These are phyloP conservation scores for Ustilago crameri DNA, from an alignment of 1,284 basidiomycete species.

Conservation along the genomic window DNA sequence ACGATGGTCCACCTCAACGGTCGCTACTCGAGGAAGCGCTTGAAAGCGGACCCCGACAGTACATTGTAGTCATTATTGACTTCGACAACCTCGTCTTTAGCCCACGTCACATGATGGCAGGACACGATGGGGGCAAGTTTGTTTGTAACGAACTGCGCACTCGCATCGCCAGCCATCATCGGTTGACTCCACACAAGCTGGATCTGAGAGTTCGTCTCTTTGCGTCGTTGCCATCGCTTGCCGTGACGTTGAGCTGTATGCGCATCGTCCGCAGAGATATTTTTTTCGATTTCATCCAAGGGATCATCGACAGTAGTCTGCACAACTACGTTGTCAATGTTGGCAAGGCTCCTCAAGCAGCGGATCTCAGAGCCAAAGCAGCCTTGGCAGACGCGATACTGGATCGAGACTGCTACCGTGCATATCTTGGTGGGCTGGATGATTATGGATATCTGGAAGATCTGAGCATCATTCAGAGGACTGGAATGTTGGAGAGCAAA, in stretches of 20 bases:
- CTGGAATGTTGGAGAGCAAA: constrained; percentile 22
- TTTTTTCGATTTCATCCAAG: constrained; percentile 32
- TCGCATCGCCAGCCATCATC: constrained; percentile 38
- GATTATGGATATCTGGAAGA: constrained; percentile 45
- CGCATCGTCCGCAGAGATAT: constrained; percentile 4
- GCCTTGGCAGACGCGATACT: constrained; percentile 38
- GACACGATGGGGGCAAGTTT: constrained; percentile 35
- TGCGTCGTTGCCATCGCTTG: constrained; percentile 2
- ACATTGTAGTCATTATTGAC: constrained; percentile 38
- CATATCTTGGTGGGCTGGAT: constrained; percentile 44
- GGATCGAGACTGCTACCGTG: constrained; percentile 34
- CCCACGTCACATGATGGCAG: constrained; percentile 24
- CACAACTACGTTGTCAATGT: constrained; percentile 42
- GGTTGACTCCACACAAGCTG: constrained; percentile 10
- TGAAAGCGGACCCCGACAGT: constrained; percentile 6
- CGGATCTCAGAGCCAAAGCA: constrained; percentile 39
- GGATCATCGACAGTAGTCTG: constrained; percentile 19
- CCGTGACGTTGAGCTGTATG: not conserved
- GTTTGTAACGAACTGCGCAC: constrained; percentile 21
- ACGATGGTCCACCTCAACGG: constrained; percentile 15
- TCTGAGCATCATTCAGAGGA: constrained; percentile 16
- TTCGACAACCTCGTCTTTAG: constrained; percentile 39
- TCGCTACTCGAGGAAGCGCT: constrained; percentile 5
- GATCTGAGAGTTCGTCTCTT: constrained; percentile 39
- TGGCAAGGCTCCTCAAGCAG: constrained; percentile 30